Base-by-base conservation (phyloP, 495 filamentous ascomycete genomes). In the Xylona heveae region DNA sequence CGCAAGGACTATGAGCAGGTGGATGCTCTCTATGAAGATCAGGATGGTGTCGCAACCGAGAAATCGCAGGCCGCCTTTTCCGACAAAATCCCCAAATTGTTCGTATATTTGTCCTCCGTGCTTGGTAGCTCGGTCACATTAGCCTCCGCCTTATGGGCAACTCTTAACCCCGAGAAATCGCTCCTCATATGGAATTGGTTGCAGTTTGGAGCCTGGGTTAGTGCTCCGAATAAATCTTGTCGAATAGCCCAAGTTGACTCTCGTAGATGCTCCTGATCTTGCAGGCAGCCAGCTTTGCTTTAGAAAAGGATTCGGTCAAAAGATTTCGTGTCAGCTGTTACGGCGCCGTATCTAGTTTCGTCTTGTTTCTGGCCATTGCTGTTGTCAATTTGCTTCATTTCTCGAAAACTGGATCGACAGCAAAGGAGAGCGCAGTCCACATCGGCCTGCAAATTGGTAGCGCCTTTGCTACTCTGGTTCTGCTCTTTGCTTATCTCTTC, bases 11-110 rank as follows among this genome's bases (percentile, higher is more conserved):
- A 25, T 7, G 23, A 25, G 7, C n/a, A n/a, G n/a, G n/a, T n/a
- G n/a, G n/a, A n/a, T n/a, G n/a, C 54, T 1, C 37, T 55, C 4
- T 78, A 76, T 37, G 54, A 68, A 44, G 72, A 78, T 46, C 52
- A 58, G 39, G 72, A 78, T 48, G 72, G 72, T 33, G 48, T 52
- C 38, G 66, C 70, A 19, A 71, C 62, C 0, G 51, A 57, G 27
- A 60, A 71, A 38, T 61, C 66, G 4, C 39, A 64, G 38, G 55
- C 57, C 18, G 49, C 48, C 23, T 74, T 61, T 42, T 66, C 64
- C 16, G 50, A 54, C 20, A 60, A 49, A 34, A 23, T 54, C 4
- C 58, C 62, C 20, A 73, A 61, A 37, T 31, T 48, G 15, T 13
- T 54, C 9, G 45, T 69, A 29, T 34, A 63, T 12, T 10, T 56